Evolutionary conservation across 1,284 basidiomycete species (phyloP), one percentile per base, ranked within the genome.

Genomic region (Bondarzewia mesenterica): DNA sequence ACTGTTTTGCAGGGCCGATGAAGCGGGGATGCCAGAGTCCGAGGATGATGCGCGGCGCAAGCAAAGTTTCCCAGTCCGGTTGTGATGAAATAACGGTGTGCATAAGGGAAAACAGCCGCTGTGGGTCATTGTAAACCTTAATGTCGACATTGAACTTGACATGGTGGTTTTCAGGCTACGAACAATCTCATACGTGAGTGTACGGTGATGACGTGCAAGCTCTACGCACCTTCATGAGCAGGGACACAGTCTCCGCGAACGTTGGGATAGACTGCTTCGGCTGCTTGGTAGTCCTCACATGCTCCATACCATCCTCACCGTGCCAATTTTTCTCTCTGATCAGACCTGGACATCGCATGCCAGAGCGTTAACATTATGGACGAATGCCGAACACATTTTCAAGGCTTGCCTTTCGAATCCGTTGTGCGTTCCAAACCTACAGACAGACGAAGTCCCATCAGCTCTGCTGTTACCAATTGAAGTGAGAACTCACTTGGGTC

Each of bases 1-100:
- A 72, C 29, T 69, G 64, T 63, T 85, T 82, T 3, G 95, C 94
- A 20, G 82, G 80, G 18, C 68, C 70, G 47, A 98, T 69, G 71
- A 96, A 98, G 53, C 85, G 81, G 16, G 95, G 92, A 68, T 99
- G 95, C 93, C 93, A 95, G 16, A 88, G 70, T 10, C 85, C 95
- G 39, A 98, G 75, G 22, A 98, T 72, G 57, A 98, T 80, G n/a
- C 95, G 80, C 0, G 94, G 93, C 1, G 91, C 92, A 38, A 99
- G 81, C 21, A 64, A 68, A 3, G 78, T 85, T 64, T 93, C 77
- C 86, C 89, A 98, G 35, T 79, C 69, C 2, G 79, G 73, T 53
- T 92, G 82, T 15, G 73, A 65, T 21, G 80, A 74, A 50, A 99
- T 82, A 52, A 82, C 75, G 40, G 68, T 68, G 66, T 89, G 78